Percentiles rank a stretch among this genome's conserved stretches.
Evolutionary conservation across 441 rosid species (phyloP).

Genomic region (Populus hybrid): DNA sequence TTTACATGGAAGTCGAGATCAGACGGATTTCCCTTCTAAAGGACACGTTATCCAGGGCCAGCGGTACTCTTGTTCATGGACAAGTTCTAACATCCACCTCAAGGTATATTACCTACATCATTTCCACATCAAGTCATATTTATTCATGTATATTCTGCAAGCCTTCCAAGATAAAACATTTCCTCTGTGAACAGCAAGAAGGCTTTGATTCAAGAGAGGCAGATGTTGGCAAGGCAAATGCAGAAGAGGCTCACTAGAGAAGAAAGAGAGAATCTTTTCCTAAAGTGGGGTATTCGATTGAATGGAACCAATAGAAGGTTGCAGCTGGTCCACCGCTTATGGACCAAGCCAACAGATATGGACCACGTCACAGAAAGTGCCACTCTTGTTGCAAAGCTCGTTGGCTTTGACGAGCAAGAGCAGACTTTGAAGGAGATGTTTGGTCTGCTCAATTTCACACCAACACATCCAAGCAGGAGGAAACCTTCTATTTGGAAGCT

Average conservation of each 20-base stretch:
- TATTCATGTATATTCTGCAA: too few species aligned
- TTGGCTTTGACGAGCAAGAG: slow-evolving; percentile 60
- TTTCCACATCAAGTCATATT: background rate
- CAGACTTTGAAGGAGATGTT: slow-evolving; percentile 68
- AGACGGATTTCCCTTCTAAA: slow-evolving; percentile 66
- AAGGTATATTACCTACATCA: slow-evolving; percentile 38
- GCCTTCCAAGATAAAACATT: background rate
- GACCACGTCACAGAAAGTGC: slow-evolving; percentile 76
- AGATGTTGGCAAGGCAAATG: slow-evolving; percentile 64
- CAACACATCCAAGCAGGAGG: slow-evolving; percentile 34
- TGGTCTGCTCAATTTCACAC: slow-evolving; percentile 72
- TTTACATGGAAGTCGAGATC: slow-evolving; percentile 90
- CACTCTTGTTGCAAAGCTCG: slow-evolving; percentile 61
- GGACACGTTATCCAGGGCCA: slow-evolving; percentile 47
- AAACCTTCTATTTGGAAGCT: slow-evolving; percentile 47
- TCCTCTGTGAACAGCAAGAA: slow-evolving; percentile 41
- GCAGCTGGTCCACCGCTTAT: slow-evolving; percentile 58
- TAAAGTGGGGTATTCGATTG: slow-evolving; percentile 69
- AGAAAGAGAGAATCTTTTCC: slow-evolving; percentile 63
- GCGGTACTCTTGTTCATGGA: slow-evolving; percentile 36
- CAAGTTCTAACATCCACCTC: slow-evolving; percentile 33
- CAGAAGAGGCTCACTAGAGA: slow-evolving; percentile 52
- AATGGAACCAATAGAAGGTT: slow-evolving; percentile 59
- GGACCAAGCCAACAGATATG: slow-evolving; percentile 65
- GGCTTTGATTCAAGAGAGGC: slow-evolving; percentile 70